Percentiles rank a stretch among this genome's conserved stretches.
These are phyloP conservation scores for Alternaria metachromatica DNA, from an alignment of 2,329 filamentous ascomycete genomes.

Conservation along the genomic window DNA sequence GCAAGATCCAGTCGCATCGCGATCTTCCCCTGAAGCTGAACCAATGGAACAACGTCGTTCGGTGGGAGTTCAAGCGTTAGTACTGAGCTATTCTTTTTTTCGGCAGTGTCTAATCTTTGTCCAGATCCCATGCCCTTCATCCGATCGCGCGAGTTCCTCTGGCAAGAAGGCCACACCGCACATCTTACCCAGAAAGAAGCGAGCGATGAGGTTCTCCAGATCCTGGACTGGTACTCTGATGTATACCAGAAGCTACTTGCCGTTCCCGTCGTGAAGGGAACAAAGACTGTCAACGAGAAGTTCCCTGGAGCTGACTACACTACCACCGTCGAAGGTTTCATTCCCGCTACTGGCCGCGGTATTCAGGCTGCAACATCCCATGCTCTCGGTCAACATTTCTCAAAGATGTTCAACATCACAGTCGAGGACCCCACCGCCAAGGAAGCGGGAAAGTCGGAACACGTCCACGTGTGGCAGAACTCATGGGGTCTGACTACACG, in stretches of 20 bases:
- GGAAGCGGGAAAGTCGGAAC: constrained; percentile 65
- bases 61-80: constrained; percentile 90
- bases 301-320: constrained; percentile 97
- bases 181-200: constrained; percentile 85
- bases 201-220: constrained; percentile 85
- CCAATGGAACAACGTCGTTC: constrained; percentile 95
- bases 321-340: constrained; percentile 95
- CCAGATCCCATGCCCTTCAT: constrained; percentile 74
- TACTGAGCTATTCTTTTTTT: too few species aligned
- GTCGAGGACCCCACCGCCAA: constrained; percentile 85
- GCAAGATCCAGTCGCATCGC: constrained; percentile 96
- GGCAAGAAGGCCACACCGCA: constrained; percentile 96
- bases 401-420: constrained; percentile 98
- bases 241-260: constrained; percentile 94
- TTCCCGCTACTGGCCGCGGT: constrained; percentile 91
- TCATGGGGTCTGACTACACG: constrained; percentile 98
- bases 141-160: constrained; percentile 87
- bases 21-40: constrained; percentile 94
- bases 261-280: constrained; percentile 90
- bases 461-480: constrained; percentile 95
- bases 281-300: constrained; percentile 97
- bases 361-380: constrained; percentile 97
- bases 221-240: constrained; percentile 88
- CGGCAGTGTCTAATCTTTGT: neutral
- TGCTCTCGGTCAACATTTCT: constrained; percentile 95